phyloP scores from a whole-genome alignment of 331 rosid species.

The Prunus yedoensis region DNA sequence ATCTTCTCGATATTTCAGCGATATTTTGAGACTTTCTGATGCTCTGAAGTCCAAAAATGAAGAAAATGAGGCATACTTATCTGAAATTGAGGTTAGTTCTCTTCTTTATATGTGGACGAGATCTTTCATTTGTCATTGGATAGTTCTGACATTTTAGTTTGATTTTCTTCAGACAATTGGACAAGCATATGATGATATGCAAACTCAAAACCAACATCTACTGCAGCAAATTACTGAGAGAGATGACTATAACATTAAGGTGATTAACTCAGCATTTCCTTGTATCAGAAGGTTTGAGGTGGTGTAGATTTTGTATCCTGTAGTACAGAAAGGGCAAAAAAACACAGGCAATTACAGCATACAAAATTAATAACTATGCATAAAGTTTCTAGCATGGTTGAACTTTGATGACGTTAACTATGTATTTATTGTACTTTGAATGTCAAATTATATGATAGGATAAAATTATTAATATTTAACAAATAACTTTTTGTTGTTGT shows the following conservation, averaged over 20 bases:
- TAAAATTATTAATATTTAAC: too few relatives aligned
- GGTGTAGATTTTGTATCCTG: neutral
- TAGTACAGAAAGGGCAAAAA: neutral
- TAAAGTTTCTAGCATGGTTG: too few relatives aligned
- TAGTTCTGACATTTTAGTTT: slow-evolving; percentile 24
- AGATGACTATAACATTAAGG: slow-evolving; percentile 98
- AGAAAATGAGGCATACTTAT: slow-evolving; percentile 89
- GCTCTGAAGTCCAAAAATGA: slow-evolving; percentile 73
- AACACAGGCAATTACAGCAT: neutral
- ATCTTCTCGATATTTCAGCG: slow-evolving; percentile 49
- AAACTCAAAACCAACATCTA: slow-evolving; percentile 95
- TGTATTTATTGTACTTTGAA: too few relatives aligned
- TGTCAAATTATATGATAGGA: too few relatives aligned
- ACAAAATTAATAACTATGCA: too few relatives aligned
- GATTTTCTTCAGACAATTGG: slow-evolving; percentile 76
- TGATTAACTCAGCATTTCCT: slow-evolving; percentile 23
- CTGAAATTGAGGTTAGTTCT: slow-evolving; percentile 90
- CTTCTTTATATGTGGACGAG: slow-evolving; percentile 15
- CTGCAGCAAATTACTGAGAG: slow-evolving; percentile 96
- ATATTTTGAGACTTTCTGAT: slow-evolving; percentile 49
- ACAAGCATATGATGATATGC: slow-evolving; percentile 97
- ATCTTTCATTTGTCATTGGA: slow-evolving; percentile 18
- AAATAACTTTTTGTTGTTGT: too few relatives aligned
- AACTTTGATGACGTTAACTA: too few relatives aligned
- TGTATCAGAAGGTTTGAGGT: neutral